Percentiles rank a stretch among this genome's conserved stretches.
Conservation (phyloP, 2,329 filamentous ascomycete genomes). For the Colletotrichum scovillei region DNA sequence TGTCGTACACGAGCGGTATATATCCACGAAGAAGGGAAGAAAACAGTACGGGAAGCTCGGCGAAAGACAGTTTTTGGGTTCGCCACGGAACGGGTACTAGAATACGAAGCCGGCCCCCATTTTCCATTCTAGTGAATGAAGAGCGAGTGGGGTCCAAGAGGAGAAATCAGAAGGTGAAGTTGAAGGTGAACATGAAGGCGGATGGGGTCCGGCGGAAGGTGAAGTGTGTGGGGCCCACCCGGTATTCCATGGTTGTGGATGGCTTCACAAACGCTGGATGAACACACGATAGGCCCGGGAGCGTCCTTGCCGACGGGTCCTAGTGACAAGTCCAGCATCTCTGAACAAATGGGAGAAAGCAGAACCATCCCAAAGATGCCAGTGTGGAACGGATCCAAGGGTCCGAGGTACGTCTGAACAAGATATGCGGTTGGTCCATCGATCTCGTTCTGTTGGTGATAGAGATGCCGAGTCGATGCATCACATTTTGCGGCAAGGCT, state of each 20-base stretch:
- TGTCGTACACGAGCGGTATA: slow-evolving; percentile 22
- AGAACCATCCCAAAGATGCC: neutral
- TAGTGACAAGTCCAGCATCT: neutral
- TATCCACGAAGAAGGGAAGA: slow-evolving; percentile 1
- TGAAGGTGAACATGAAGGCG: neutral
- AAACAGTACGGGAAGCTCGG: neutral
- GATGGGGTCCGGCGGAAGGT: neutral
- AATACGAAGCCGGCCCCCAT: neutral
- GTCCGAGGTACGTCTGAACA: neutral
- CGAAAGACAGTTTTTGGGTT: neutral
- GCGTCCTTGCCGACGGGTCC: neutral
- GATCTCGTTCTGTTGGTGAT: neutral
- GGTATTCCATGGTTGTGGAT: neutral
- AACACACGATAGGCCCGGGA: neutral
- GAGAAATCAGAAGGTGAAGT: neutral
- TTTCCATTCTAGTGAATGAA: neutral
- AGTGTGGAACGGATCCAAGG: neutral
- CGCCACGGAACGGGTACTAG: slow-evolving; percentile 11
- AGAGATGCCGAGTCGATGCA: neutral
- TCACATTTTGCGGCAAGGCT: slow-evolving; percentile 1
- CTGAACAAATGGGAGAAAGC: neutral
- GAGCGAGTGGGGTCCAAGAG: neutral
- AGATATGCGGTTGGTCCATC: neutral
- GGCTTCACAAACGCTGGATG: slow-evolving; percentile 23
- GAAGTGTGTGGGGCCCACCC: neutral